phyloP scores from a whole-genome alignment of 257 asterid genomes.

The Paulownia fortunei region DNA sequence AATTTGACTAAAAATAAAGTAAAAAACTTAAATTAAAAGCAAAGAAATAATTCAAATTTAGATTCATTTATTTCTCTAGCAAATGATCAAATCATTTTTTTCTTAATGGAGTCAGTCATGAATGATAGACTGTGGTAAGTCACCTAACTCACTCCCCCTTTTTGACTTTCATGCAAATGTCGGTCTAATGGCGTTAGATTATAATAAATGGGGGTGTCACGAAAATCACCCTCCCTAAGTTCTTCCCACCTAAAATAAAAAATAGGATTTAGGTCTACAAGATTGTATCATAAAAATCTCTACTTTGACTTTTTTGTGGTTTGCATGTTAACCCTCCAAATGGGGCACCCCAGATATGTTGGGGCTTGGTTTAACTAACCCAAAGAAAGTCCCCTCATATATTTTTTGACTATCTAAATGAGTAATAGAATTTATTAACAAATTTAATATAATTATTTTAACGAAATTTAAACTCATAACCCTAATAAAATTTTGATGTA shows the following conservation, averaged over 20 bases:
- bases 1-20: constrained; percentile 15
- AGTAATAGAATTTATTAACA: not conserved
- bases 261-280: not conserved
- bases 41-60: not conserved
- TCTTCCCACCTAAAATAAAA: constrained; percentile 26
- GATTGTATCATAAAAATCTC: constrained; percentile 12
- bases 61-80: not conserved
- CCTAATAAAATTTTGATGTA: not conserved
- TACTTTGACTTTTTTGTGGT: constrained; percentile 12
- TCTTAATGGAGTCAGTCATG: constrained; percentile 7
- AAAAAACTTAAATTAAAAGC: not conserved
- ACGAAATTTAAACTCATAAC: not conserved
- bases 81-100: not conserved
- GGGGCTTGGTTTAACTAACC: constrained; percentile 1
- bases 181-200: constrained; percentile 35
- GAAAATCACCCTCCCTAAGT: constrained; percentile 24
- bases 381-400: not conserved
- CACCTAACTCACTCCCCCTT: constrained; percentile 44
- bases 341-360: not conserved
- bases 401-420: not conserved
- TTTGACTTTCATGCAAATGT: constrained; percentile 44
- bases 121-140: constrained; percentile 39
- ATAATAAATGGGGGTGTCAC: constrained; percentile 32
- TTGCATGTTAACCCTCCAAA: constrained; percentile 11
- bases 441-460: not conserved